Evolutionary conservation across 352 stramenopile species (phyloP), one percentile per base, ranked within the genome.

Genomic region (Elongisporangium prolatum): DNA sequence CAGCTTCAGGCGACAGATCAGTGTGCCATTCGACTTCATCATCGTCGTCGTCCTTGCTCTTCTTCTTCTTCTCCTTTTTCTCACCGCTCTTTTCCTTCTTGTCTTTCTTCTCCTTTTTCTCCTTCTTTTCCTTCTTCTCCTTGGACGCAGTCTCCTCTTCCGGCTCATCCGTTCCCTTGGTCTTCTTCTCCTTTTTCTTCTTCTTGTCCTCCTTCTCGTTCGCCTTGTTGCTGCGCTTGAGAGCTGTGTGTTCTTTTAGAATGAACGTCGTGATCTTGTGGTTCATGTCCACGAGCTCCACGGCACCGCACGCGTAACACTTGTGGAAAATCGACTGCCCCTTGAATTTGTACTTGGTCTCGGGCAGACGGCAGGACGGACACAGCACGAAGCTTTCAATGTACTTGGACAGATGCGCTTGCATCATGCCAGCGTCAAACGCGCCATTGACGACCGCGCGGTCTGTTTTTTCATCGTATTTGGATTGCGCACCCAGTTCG

Each of bases 261-360:
- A 99, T 99, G 63, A 97, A 99, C 2, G 94, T 99, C 64, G 84
- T 97, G 63, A 99, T 84, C 79, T 99, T 99, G 80, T 99, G 96
- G 63, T 88, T 97, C 95, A 99, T 98, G 79, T 99, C 96, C 21
- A 98, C 92, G 47, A 94, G 90, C 61, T 98, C 93, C 21, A 98
- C 97, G 8, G 88, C 90, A 48, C 97, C 97, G 81, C 98, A 99
- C 11, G 97, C 97, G 61, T 96, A 91, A 76, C 98, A 99, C 68
- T 98, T 98, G 82, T 99, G 97, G 69, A 85, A 98, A 68, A 99
- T 98, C 47, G 91, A 77, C 69, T 92, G 80, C 48, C 88, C 89
- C 84, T 99, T 99, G 69, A 99, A 98, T 74, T 98, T 98, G 85
- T 99, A 99, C 61, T 98, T 96, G 11, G 97, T 99, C 80, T 99